phyloP scores from a whole-genome alignment of 2,329 filamentous ascomycete genomes.

The Cordyceps cicadae region DNA sequence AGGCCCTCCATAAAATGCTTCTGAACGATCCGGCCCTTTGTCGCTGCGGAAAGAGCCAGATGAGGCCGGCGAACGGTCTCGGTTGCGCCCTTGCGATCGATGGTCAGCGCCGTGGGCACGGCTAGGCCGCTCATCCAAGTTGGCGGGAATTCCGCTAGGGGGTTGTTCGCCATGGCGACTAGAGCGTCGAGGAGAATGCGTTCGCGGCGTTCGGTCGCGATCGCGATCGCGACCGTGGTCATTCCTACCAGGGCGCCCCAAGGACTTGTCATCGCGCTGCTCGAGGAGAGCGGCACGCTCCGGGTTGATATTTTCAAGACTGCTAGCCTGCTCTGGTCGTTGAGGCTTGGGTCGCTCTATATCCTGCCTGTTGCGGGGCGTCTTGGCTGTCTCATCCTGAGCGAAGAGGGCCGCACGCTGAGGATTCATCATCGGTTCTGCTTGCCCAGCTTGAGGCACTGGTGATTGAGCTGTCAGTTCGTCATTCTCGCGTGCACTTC shows the following conservation, averaged over 20 bases:
- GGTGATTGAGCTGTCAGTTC: slow-evolving; percentile 23
- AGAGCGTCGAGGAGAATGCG: slow-evolving; percentile 42
- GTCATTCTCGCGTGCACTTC: slow-evolving; percentile 19
- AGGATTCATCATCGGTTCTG: slow-evolving; percentile 46
- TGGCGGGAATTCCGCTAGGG: slow-evolving; percentile 23
- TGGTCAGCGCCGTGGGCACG: slow-evolving; percentile 32
- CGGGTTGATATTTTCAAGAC: slow-evolving; percentile 37
- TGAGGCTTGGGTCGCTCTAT: slow-evolving; percentile 24
- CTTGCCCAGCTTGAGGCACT: slow-evolving; percentile 18
- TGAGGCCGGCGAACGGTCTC: slow-evolving; percentile 26
- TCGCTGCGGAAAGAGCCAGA: slow-evolving; percentile 18
- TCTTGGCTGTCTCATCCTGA: slow-evolving; percentile 23
- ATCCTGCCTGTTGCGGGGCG: slow-evolving; percentile 19
- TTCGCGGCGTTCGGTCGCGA: slow-evolving; percentile 32
- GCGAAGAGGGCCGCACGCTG: slow-evolving; percentile 45
- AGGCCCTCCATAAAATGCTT: slow-evolving; percentile 28
- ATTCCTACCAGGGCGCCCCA: slow-evolving; percentile 34
- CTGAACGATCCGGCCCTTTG: slow-evolving; percentile 31
- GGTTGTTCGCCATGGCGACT: slow-evolving; percentile 24
- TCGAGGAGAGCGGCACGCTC: slow-evolving; percentile 39
- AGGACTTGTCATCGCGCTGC: slow-evolving; percentile 26
- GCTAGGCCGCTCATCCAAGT: slow-evolving; percentile 39
- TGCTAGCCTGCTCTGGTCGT: slow-evolving; percentile 20
- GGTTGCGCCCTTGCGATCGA: slow-evolving; percentile 24
- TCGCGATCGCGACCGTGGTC: slow-evolving; percentile 37